Evolutionary conservation across 305 asterid genomes (phyloP).

Genomic region (Fraxinus xanthoxyloides): DNA sequence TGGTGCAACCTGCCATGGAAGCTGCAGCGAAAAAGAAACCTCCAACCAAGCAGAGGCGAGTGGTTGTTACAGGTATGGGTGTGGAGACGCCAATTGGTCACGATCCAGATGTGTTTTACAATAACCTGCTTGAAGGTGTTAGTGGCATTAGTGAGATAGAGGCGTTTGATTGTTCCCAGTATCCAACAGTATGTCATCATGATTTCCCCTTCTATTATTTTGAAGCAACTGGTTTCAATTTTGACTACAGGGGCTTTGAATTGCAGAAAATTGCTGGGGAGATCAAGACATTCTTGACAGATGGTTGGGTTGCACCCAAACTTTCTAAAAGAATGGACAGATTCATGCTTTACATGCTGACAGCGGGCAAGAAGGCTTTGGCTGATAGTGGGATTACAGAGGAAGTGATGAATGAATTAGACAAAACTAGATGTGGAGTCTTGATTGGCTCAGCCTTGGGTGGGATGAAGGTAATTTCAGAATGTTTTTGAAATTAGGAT

Average conservation of each 20-base stretch:
- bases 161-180: conserved; percentile 83
- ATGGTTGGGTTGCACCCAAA: conserved; percentile 93
- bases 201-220: conserved; percentile 17
- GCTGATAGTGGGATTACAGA: conserved; percentile 46
- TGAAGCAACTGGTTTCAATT: conserved; percentile 17
- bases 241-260: conserved; percentile 29
- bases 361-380: conserved; percentile 53
- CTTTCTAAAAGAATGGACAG: conserved; percentile 82
- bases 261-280: conserved; percentile 98
- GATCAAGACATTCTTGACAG: conserved; percentile 87
- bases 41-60: conserved; percentile 69
- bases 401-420: conserved; percentile 39
- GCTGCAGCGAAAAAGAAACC: conserved; percentile 56
- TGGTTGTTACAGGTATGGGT: conserved; percentile 98
- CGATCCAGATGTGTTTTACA: conserved; percentile 74
- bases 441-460: conserved; percentile 95
- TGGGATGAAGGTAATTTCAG: conserved; percentile 73
- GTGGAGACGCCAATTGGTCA: conserved; percentile 85
- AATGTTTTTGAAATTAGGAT: neutral
- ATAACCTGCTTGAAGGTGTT: conserved; percentile 80
- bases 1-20: conserved; percentile 57
- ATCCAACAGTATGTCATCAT: conserved; percentile 69
- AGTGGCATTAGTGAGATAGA: conserved; percentile 93
- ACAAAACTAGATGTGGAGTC: conserved; percentile 85
- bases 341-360: conserved; percentile 52